Conservation (phyloP, 306 rosid genomes). For the Argentina anserina region DNA sequence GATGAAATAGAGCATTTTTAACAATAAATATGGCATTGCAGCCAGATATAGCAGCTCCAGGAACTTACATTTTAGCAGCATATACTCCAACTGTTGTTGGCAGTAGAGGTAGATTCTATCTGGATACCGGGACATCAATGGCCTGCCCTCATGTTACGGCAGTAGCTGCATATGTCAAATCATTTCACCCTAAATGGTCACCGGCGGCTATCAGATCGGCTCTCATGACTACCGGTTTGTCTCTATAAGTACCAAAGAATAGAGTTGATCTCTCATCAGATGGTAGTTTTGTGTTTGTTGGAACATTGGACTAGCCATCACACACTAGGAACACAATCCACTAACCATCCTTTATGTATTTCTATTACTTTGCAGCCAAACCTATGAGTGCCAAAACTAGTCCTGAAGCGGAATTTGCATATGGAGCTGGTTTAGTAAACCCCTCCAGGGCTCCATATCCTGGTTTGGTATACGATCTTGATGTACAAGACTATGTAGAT, state of each 20-base stretch:
- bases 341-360: not conserved
- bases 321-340: too few relatives aligned
- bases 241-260: not conserved
- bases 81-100: slow-evolving; percentile 5
- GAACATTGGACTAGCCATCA: not conserved
- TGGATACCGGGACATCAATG: slow-evolving; percentile 43
- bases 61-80: slow-evolving; percentile 43
- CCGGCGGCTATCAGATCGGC: slow-evolving; percentile 44
- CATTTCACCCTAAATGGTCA: slow-evolving; percentile 47
- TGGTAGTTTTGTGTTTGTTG: too few relatives aligned
- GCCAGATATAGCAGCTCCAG: slow-evolving; percentile 51
- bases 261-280: not conserved
- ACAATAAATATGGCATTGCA: not conserved
- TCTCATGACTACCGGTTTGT: slow-evolving; percentile 42
- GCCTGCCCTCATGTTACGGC: slow-evolving; percentile 49
- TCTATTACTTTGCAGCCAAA: slow-evolving; percentile 25
- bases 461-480: slow-evolving; percentile 45
- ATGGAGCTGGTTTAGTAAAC: slow-evolving; percentile 46
- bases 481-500: slow-evolving; percentile 20
- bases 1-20: not conserved
- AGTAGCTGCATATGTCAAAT: slow-evolving; percentile 48
- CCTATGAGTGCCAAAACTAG: slow-evolving; percentile 21
- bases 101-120: not conserved
- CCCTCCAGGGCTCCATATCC: slow-evolving; percentile 35
- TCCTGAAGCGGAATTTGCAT: slow-evolving; percentile 34